Evolutionary conservation across 176 grass and related monocot genomes (phyloP), one percentile per base, ranked within the genome.

Genomic region (Eleusine indica): DNA sequence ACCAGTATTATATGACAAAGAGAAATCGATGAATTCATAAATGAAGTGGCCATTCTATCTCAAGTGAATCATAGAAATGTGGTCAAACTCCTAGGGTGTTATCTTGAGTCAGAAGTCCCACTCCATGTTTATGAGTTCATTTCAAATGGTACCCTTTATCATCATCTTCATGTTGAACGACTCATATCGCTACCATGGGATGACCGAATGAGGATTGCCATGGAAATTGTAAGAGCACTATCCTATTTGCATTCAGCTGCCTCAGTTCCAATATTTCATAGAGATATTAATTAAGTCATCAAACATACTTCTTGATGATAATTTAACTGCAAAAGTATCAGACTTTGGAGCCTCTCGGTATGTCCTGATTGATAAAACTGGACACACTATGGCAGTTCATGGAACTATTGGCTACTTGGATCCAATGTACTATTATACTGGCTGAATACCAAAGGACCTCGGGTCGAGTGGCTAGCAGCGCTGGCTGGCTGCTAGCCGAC

Each of bases 221-320:
- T 90, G 21, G 91, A 93, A 82, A 25, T 74, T 13, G 41, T 78
- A 19, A 70, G 64, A 88, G 82, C 91, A 1, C 51, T 90, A 13
- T 60, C 91, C 4, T 93, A 93, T 76, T 75, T 93, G 4, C 88
- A 94, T 74, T 86, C 74, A 63, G 40, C 88, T 10, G 49, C 81
- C 67, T 88, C 85, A 43, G 60, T 65, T 4, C 75, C 91, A 3
- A 42, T 90, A 52, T 73, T 90, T 13, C 91, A 93, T 0, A 90
- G 88, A 85, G 91, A 93, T 67, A 87, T 93, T 18, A 90, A 93
- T 93, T 18, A 90, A 93, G 54, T 85, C 85, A 7, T 47, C 84
- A 15, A 93, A 93, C 44, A 88, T 90, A 68, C 85, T 93, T n/a
- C 81, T 93, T 58, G 91, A 90, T 25, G 88, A 88, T 48, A 86